These are phyloP conservation scores for Filosporella fistucella DNA, from an alignment of 495 filamentous ascomycete species.

Conservation along the genomic window DNA sequence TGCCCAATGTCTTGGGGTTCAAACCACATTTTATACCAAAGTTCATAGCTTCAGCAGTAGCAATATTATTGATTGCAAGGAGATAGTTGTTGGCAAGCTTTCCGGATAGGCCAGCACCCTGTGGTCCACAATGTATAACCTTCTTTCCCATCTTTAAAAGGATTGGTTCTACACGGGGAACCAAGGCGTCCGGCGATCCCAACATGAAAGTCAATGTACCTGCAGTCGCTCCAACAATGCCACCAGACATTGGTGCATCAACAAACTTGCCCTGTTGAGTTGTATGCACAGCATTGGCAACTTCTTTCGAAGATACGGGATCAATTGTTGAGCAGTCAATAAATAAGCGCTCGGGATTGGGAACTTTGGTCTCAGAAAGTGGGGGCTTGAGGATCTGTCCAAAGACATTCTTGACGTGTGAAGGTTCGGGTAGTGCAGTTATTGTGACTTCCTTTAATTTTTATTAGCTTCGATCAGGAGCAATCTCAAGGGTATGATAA, in stretches of 20 bases:
- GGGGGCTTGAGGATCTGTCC: slow-evolving; percentile 51
- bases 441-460: slow-evolving; percentile 62
- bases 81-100: slow-evolving; percentile 96
- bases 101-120: slow-evolving; percentile 74
- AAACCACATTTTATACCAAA: slow-evolving; percentile 81
- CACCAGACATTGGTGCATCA: slow-evolving; percentile 83
- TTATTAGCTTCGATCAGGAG: too few species aligned
- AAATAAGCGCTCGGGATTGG: slow-evolving; percentile 54
- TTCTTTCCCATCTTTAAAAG: slow-evolving; percentile 78
- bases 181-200: slow-evolving; percentile 54
- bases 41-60: slow-evolving; percentile 89
- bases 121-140: slow-evolving; percentile 73
- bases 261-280: slow-evolving; percentile 56
- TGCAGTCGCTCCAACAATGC: slow-evolving; percentile 73
- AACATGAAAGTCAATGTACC: slow-evolving; percentile 85
- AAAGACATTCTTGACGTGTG: slow-evolving; percentile 74
- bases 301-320: slow-evolving; percentile 64
- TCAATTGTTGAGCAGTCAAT: slow-evolving; percentile 88
- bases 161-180: slow-evolving; percentile 57
- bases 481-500: neutral
- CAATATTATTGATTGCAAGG: slow-evolving; percentile 87
- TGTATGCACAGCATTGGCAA: slow-evolving; percentile 56
- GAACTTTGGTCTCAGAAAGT: slow-evolving; percentile 27
- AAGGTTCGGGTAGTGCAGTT: slow-evolving; percentile 75
- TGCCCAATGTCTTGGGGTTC: slow-evolving; percentile 70